These are phyloP conservation scores for Coemansia sp. DNA, from an alignment of 192 early-diverging fungal genomes.

Conservation along the genomic window DNA sequence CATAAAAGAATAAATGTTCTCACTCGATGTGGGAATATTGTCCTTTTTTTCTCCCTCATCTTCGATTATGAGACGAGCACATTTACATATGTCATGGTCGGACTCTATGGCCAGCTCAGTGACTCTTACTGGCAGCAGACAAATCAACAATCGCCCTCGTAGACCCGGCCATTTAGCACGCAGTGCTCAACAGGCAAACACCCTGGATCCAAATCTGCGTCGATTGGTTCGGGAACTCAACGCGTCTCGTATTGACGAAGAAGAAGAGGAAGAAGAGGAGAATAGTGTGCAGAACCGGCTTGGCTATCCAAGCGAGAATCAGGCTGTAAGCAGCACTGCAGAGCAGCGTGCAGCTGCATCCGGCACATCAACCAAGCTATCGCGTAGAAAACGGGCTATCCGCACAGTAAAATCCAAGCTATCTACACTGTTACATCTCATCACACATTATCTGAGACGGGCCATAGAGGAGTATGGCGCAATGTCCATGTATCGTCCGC, in stretches of 20 bases:
- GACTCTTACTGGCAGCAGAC: constrained; percentile 26
- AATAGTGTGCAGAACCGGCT: not conserved
- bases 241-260: constrained; percentile 21
- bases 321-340: not conserved
- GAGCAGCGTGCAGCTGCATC: not conserved
- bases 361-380: not conserved
- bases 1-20: not conserved
- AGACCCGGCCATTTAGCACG: constrained; percentile 12
- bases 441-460: constrained; percentile 22
- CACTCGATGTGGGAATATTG: not conserved
- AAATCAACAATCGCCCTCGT: constrained; percentile 2
- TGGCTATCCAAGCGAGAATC: not conserved
- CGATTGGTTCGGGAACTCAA: constrained; percentile 32
- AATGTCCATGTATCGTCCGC: constrained; percentile 16
- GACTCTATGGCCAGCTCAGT: constrained; percentile 52
- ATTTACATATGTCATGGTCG: constrained; percentile 36
- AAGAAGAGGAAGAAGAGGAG: constrained; percentile 25
- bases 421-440: constrained; percentile 12
- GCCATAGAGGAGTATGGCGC: constrained; percentile 18
- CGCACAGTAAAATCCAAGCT: constrained; percentile 12
- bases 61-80: constrained; percentile 32
- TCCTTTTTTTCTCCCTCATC: not conserved
- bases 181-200: not conserved
- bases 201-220: constrained; percentile 14
- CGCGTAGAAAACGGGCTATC: constrained; percentile 17